These are phyloP conservation scores for Sporothrix pallida DNA, from an alignment of 2,329 filamentous ascomycete species.

Conservation along the genomic window DNA sequence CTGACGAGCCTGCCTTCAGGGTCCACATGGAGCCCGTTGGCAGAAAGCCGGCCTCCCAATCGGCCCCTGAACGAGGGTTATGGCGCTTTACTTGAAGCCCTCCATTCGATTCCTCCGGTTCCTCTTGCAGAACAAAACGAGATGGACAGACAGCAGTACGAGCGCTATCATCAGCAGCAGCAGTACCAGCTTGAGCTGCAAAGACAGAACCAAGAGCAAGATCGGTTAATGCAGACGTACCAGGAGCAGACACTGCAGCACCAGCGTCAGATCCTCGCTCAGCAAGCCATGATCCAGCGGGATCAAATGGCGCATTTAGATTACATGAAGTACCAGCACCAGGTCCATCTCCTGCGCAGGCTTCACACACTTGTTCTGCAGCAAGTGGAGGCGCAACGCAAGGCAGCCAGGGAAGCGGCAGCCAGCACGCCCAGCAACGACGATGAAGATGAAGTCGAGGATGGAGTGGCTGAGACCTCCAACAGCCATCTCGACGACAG, in stretches of 20 bases:
- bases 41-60: background rate
- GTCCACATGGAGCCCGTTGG: background rate
- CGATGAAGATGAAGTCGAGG: background rate
- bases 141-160: background rate
- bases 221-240: background rate
- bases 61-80: background rate
- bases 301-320: constrained; percentile 16
- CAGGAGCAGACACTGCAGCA: constrained; percentile 20
- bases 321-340: constrained; percentile 17
- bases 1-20: background rate
- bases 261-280: constrained; percentile 13
- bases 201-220: constrained; percentile 13
- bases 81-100: background rate
- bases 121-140: background rate
- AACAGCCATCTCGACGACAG: background rate
- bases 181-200: constrained; percentile 25
- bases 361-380: constrained; percentile 9
- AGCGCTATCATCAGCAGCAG: constrained; percentile 18
- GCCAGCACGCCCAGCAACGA: background rate
- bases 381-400: background rate
- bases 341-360: background rate
- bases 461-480: background rate
- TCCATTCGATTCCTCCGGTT: background rate
- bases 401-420: background rate
- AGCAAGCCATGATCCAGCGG: constrained; percentile 2